Evolutionary conservation across 345 rosid genomes (phyloP).

Genomic region (Kernera saxatilis): DNA sequence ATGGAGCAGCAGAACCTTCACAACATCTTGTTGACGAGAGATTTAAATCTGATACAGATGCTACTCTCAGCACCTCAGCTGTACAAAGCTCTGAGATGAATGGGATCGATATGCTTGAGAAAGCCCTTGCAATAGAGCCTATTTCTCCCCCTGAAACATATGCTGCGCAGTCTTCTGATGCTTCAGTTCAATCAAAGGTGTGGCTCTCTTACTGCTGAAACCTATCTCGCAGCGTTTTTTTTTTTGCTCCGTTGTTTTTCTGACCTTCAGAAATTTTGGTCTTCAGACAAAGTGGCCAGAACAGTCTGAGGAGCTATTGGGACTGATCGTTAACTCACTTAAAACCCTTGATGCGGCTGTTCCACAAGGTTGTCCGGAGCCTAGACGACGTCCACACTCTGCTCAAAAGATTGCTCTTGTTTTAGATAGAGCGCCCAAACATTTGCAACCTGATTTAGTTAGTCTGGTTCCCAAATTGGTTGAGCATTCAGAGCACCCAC

Average conservation of each 20-base stretch:
- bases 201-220: not conserved
- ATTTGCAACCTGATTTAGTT: slow-evolving; percentile 82
- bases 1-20: slow-evolving; percentile 49
- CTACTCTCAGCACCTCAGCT: slow-evolving; percentile 54
- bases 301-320: slow-evolving; percentile 97
- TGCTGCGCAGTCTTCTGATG: slow-evolving; percentile 53
- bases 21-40: slow-evolving; percentile 64
- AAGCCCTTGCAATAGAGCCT: slow-evolving; percentile 57
- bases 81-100: slow-evolving; percentile 63
- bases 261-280: slow-evolving; percentile 17
- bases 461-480: slow-evolving; percentile 96
- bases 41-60: slow-evolving; percentile 69
- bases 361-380: slow-evolving; percentile 95
- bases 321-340: slow-evolving; percentile 91
- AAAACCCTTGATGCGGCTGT: slow-evolving; percentile 93
- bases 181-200: slow-evolving; percentile 75
- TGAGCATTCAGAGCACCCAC: slow-evolving; percentile 90
- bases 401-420: slow-evolving; percentile 92
- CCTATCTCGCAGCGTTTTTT: not conserved
- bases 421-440: slow-evolving; percentile 91
- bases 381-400: slow-evolving; percentile 87
- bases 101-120: slow-evolving; percentile 43
- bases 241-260: slow-evolving; percentile 1
- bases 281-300: slow-evolving; percentile 96
- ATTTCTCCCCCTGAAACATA: slow-evolving; percentile 54